Base-by-base conservation (phyloP, 139 green algal species). In the Dunaliella sp. region DNA sequence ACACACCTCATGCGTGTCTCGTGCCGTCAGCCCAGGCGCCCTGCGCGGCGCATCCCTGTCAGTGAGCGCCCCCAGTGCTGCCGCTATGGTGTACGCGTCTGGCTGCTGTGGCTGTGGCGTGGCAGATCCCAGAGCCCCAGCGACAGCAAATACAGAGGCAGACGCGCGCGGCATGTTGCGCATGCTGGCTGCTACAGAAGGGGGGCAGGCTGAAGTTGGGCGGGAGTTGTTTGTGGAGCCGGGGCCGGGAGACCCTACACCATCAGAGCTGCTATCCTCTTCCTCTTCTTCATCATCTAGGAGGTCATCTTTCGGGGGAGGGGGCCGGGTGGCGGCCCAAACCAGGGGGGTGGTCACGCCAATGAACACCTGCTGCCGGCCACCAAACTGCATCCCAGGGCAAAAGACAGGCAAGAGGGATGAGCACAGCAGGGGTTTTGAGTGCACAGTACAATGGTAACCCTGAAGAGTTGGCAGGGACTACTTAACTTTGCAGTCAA, bases 251-350 rank as follows among this genome's bases (percentile, higher is more conserved):
- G 24, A n/a, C 72, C 0, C 26, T 74, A 22, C 12, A 7, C 16
- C 48, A 65, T 65, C 48, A 26, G 48, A 65, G 48, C 48, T 65
- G 86, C 48, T 36, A 38, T 76, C 36, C 2, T 1, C 1, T 2
- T 73, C 78, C 31, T 84, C 79, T 22, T 72, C 36, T 16, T 83
- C 79, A 33, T 65, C 57, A 1, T 77, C 36, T 77, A 65, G 16
- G 48, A 65, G 48, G 48, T 65, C 48, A 16, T 65, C 48, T 16
- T 65, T 36, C n/a, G 57, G 58, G 1, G 78, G n/a, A 1, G 78
- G 48, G n/a, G 88, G 84, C 28, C 86, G 90, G 12, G 90, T 94
- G 32, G 87, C 86, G 28, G 91, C 92, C 92, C 92, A 94, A 22
- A 90, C 87, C 36, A 93, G 85, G 0, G 90, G 90, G 22, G 84